Percentiles rank a stretch among this genome's conserved stretches.
Conservation (phyloP, 345 rosid species). For the Zanthoxylum bungeanum region DNA sequence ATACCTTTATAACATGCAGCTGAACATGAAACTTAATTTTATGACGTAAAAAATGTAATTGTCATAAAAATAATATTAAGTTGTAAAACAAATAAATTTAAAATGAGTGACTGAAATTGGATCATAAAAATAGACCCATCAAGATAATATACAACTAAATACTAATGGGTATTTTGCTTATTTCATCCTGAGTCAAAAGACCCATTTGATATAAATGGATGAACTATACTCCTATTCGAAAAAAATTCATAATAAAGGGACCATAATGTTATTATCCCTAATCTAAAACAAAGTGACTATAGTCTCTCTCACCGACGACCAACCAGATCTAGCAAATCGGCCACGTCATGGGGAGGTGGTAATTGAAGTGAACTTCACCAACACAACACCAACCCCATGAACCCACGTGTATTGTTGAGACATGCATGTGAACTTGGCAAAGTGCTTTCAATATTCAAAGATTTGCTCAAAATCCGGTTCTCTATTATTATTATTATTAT, state of each 20-base stretch:
- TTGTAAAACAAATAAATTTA: too few relatives aligned
- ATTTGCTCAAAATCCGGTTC: neutral
- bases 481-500: too few relatives aligned
- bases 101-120: neutral
- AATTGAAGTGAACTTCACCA: neutral
- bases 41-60: too few relatives aligned
- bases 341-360: neutral
- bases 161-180: neutral
- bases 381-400: constrained; percentile 1
- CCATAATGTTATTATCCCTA: neutral
- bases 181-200: neutral
- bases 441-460: neutral
- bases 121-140: too few relatives aligned
- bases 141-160: too few relatives aligned
- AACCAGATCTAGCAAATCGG: constrained; percentile 12
- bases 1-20: too few relatives aligned
- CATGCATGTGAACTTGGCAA: constrained; percentile 17
- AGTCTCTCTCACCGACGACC: neutral
- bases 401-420: neutral
- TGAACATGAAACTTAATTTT: too few relatives aligned
- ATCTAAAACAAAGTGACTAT: neutral
- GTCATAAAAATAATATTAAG: too few relatives aligned
- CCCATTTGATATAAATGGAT: neutral
- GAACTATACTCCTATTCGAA: neutral
- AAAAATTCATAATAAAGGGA: neutral